These are phyloP conservation scores for Claviceps capensis DNA, from an alignment of 2,329 filamentous ascomycete species.

Conservation along the genomic window DNA sequence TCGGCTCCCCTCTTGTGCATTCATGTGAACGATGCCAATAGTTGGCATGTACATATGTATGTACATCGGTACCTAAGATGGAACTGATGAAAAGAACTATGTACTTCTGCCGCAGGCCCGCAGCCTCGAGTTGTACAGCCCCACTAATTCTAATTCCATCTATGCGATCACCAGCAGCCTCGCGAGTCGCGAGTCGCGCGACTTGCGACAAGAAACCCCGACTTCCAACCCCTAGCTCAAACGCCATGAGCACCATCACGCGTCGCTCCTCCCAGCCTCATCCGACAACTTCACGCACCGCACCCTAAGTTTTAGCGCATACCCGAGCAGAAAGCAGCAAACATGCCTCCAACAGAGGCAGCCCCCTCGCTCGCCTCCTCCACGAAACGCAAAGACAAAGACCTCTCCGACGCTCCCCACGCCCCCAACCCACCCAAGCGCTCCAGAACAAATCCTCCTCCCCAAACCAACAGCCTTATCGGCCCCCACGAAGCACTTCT, in stretches of 20 bases:
- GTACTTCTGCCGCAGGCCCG: too few relatives aligned
- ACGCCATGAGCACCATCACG: not conserved
- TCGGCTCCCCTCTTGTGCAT: too few relatives aligned
- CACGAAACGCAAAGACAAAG: constrained; percentile 1
- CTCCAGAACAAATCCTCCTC: constrained; percentile 3
- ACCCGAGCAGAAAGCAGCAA: not conserved
- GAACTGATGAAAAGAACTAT: too few relatives aligned
- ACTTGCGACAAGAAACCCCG: not conserved
- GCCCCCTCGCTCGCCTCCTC: not conserved
- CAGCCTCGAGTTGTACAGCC: too few relatives aligned
- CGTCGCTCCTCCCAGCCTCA: not conserved
- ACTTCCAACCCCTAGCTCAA: not conserved
- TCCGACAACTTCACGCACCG: not conserved
- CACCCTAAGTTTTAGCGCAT: too few relatives aligned
- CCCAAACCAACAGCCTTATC: constrained; percentile 13
- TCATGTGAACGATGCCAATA: too few relatives aligned
- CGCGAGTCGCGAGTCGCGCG: not conserved
- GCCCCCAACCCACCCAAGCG: not conserved
- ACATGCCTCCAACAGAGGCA: not conserved
- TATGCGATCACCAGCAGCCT: too few relatives aligned
- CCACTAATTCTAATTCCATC: too few relatives aligned
- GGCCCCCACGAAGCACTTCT: constrained; percentile 29
- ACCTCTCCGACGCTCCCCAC: not conserved
- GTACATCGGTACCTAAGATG: too few relatives aligned
- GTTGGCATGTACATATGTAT: too few relatives aligned